These are phyloP conservation scores for Pestalotiopsis sp. DNA, from an alignment of 2,329 filamentous ascomycete species.

Conservation along the genomic window DNA sequence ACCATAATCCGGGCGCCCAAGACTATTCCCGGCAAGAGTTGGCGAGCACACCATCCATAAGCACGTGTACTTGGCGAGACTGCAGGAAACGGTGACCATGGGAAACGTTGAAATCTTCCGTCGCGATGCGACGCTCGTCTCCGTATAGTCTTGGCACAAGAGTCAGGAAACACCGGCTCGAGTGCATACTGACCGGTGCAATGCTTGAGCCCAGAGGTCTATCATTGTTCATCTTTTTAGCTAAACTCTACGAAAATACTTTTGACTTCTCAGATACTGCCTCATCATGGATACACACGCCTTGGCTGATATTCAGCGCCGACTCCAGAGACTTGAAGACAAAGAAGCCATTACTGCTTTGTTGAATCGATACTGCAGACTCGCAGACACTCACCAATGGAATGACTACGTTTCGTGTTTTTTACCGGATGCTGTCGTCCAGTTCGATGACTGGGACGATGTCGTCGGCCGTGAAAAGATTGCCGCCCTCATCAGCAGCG, in stretches of 20 bases:
- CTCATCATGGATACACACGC: background rate
- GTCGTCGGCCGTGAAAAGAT: constrained; percentile 10
- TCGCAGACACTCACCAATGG: constrained; percentile 6
- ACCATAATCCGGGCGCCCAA: no score
- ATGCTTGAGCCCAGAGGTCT: background rate
- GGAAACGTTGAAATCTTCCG: no score
- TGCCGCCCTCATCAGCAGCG: constrained; percentile 1
- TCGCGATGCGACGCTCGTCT: no score
- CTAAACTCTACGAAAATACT: background rate
- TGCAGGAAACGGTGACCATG: no score
- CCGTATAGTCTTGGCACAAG: no score
- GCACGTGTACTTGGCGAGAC: no score
- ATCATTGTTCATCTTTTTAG: background rate
- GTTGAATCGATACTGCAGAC: constrained; percentile 8
- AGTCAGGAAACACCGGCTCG: no score
- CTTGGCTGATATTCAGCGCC: constrained; percentile 1
- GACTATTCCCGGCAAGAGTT: no score
- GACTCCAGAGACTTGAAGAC: constrained; percentile 10
- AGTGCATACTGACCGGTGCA: no score
- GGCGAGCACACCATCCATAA: no score
- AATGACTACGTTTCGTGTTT: constrained; percentile 1
- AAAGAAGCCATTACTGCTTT: constrained; percentile 7
- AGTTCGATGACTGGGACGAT: constrained; percentile 6
- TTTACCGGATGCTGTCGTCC: constrained; percentile 1
- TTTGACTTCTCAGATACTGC: background rate